Evolutionary conservation across 768 basidiomycete species (phyloP).

Genomic region (Solioccasus polychromus): DNA sequence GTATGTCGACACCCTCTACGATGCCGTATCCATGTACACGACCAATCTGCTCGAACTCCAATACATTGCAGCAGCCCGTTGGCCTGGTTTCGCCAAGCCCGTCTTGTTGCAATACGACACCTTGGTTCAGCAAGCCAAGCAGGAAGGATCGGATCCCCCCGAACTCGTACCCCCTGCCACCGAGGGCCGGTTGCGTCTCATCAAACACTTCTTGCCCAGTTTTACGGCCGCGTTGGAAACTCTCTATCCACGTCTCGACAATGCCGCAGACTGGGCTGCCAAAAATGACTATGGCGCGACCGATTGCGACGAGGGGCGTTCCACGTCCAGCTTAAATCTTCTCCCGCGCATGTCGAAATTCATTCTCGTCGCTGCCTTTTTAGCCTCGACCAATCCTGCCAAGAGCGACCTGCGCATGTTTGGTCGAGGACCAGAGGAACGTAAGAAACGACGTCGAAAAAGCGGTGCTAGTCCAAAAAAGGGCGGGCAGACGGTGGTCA

Average conservation of each 20-base stretch:
- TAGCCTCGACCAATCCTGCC: constrained; percentile 83
- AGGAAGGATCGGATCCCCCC: constrained; percentile 22
- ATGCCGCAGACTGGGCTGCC: constrained; percentile 60
- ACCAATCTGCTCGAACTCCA: constrained; percentile 66
- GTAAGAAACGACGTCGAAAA: constrained; percentile 51
- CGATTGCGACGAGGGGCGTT: constrained; percentile 6
- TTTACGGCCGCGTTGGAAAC: constrained; percentile 60
- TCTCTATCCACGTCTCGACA: constrained; percentile 66
- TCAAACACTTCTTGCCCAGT: constrained; percentile 58
- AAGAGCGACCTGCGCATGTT: constrained; percentile 83
- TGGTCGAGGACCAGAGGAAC: constrained; percentile 68
- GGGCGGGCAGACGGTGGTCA: constrained; percentile 42
- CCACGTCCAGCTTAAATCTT: no score
- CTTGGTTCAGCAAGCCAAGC: constrained; percentile 18
- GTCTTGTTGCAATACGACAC: constrained; percentile 48
- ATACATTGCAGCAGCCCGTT: constrained; percentile 74
- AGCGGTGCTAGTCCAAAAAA: constrained; percentile 36
- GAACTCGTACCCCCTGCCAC: constrained; percentile 44
- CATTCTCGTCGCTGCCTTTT: constrained; percentile 70
- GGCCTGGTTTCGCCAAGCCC: constrained; percentile 78
- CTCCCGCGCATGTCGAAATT: constrained; percentile 72
- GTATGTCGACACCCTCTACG: constrained; percentile 56
- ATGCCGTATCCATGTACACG: constrained; percentile 61
- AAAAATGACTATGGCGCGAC: constrained; percentile 43
- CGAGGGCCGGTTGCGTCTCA: constrained; percentile 65